Base-by-base conservation (phyloP, 2,329 filamentous ascomycete species). In the Alternaria novae-zelandiae region DNA sequence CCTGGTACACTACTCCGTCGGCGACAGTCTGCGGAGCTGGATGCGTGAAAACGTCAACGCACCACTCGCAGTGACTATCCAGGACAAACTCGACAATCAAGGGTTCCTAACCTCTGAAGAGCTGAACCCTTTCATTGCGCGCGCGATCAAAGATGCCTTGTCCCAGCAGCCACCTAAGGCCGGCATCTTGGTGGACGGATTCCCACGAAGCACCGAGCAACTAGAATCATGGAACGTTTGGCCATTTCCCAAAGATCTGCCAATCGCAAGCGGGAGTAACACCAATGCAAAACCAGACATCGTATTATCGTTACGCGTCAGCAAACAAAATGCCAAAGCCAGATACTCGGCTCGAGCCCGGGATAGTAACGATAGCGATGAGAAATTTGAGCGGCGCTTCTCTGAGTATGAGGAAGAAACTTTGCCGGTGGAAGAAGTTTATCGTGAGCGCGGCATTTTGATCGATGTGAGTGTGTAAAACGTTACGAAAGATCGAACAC, bases 71-170 rank as follows among this genome's bases (percentile, higher is more conserved):
- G 41, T 54, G 11, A 54, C 3, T 8, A 59, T 59, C 41, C 57
- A 54, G 32, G 49, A 59, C n/a, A 59, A 59, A 44, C 49, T 59
- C 4, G 41, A 54, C 5, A 59, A 59, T 2, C 49, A 59, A n/a
- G 57, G 57, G 20, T 54, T 59, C 15, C 5, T 59, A 4, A 54
- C 57, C 2, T 54, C 57, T 0, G 26, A 54, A 50, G 57, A 54
- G 10, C 20, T 59, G 7, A 59, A 47, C 12, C 49, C 49, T 8
- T 59, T 59, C 41, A 54, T 59, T 20, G 25, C 13, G 12, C 41
- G 20, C 25, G 41, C 57, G 0, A 54, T 59, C 20, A 3, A n/a
- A 36, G 26, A 30, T 6, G 49, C 43, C 3, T 26, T 47, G 15
- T 15, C 20, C 3, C 43, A 36, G 5, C 17, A 59, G 7, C 57